Conservation (phyloP, 306 rosid species). For the Lathyrus oleraceus region DNA sequence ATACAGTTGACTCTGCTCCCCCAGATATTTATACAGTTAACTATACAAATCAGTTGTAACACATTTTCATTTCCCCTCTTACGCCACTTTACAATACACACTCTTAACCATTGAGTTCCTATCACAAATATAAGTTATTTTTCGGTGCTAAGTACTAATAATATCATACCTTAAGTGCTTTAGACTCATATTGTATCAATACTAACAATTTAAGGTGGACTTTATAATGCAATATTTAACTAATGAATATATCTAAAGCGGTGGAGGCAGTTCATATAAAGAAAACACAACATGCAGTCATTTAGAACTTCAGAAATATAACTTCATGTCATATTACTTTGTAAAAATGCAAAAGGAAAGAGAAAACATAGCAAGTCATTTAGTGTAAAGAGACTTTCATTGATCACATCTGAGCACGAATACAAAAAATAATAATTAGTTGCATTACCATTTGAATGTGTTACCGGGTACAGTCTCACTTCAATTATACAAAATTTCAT, state of each 20-base stretch:
- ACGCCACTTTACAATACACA: background rate
- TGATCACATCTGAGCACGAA: background rate
- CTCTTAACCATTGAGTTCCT: background rate
- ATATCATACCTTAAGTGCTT: background rate
- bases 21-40: too few relatives aligned
- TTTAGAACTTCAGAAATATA: too few relatives aligned
- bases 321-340: too few relatives aligned
- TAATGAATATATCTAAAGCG: too few relatives aligned
- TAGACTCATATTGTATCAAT: too few relatives aligned
- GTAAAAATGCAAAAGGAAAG: too few relatives aligned
- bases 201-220: too few relatives aligned
- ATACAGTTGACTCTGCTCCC: background rate
- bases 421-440: background rate
- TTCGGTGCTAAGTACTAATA: background rate
- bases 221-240: too few relatives aligned
- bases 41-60: background rate
- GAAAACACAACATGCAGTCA: too few relatives aligned
- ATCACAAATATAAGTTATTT: background rate
- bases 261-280: too few relatives aligned
- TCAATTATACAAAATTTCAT: constrained; percentile 21
- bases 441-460: background rate
- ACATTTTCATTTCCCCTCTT: background rate
- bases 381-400: background rate
- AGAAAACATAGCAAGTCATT: too few relatives aligned
- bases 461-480: background rate